Evolutionary conservation across 805 yeast genomes (phyloP).

Genomic region (Debaryomyces hansenii): DNA sequence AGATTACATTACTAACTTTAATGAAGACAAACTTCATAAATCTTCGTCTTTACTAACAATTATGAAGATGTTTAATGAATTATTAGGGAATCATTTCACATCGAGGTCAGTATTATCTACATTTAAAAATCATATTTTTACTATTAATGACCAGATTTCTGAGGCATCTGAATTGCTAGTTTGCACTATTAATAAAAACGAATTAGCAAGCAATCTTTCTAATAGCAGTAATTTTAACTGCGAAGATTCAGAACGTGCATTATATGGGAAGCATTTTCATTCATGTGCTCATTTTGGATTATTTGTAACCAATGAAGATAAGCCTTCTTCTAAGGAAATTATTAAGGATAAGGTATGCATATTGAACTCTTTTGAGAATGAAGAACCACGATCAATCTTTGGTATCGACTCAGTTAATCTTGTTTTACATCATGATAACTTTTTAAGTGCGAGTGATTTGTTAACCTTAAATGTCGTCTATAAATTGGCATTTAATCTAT

Average conservation of each 20-base stretch:
- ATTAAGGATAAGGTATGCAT: slow-evolving; percentile 5
- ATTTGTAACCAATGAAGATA: slow-evolving; percentile 21
- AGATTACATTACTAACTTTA: slow-evolving; percentile 10
- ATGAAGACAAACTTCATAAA: slow-evolving; percentile 24
- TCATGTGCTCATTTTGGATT: slow-evolving; percentile 32
- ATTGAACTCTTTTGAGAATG: neutral
- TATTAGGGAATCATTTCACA: slow-evolving; percentile 26
- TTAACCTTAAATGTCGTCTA: slow-evolving; percentile 28
- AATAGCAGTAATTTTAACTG: neutral
- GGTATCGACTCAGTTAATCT: slow-evolving; percentile 21
- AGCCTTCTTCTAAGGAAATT: neutral
- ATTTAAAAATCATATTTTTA: slow-evolving; percentile 24
- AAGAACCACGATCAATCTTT: slow-evolving; percentile 7
- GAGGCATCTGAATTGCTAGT: slow-evolving; percentile 27
- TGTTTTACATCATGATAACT: slow-evolving; percentile 30
- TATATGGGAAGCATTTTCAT: slow-evolving; percentile 26
- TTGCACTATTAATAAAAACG: slow-evolving; percentile 18
- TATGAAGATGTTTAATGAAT: slow-evolving; percentile 32
- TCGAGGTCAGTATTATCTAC: slow-evolving; percentile 34
- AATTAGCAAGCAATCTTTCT: slow-evolving; percentile 3
- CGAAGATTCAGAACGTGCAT: slow-evolving; percentile 19
- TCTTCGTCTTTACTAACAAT: slow-evolving; percentile 35
- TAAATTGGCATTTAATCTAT: slow-evolving; percentile 16
- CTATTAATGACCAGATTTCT: slow-evolving; percentile 32
- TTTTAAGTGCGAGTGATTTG: slow-evolving; percentile 33